phyloP scores from a whole-genome alignment of 805 yeast species.

The Candida xyloterini region DNA sequence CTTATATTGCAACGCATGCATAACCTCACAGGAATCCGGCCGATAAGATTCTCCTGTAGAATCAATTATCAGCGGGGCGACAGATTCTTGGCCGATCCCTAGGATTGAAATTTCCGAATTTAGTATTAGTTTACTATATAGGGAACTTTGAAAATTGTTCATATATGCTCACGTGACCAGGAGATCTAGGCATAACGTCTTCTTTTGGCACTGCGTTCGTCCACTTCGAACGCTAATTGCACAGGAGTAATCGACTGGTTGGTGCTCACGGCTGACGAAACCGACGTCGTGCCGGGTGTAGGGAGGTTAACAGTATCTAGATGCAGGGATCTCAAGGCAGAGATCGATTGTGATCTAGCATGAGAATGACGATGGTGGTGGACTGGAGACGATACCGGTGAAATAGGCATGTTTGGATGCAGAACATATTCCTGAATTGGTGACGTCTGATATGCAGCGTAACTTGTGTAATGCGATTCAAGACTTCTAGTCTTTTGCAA shows the following conservation, averaged over 20 bases:
- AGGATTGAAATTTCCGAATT: background rate
- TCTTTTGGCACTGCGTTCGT: conserved; percentile 7
- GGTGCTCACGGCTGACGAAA: conserved; percentile 9
- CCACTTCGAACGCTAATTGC: conserved; percentile 12
- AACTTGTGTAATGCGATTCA: conserved; percentile 12
- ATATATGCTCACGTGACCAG: background rate
- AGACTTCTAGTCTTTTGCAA: conserved; percentile 25
- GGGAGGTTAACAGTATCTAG: conserved; percentile 24
- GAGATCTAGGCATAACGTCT: conserved; percentile 4
- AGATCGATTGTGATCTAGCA: conserved; percentile 25
- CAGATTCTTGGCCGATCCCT: background rate
- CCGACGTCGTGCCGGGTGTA: conserved; percentile 34
- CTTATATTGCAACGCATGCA: background rate
- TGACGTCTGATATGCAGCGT: conserved; percentile 12
- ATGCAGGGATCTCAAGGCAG: conserved; percentile 22
- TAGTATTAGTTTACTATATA: background rate
- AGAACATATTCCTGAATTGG: conserved; percentile 23
- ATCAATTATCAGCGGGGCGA: background rate
- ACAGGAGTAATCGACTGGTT: conserved; percentile 25
- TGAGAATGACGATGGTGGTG: conserved; percentile 18
- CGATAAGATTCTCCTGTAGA: background rate
- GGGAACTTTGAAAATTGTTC: background rate
- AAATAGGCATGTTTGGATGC: conserved; percentile 24
- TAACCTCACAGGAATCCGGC: background rate
- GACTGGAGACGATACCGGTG: conserved; percentile 33